Evolutionary conservation across 75 land plant genomes (phyloP), one percentile per base, ranked within the genome.

Genomic region (Selaginella tamariscina): DNA sequence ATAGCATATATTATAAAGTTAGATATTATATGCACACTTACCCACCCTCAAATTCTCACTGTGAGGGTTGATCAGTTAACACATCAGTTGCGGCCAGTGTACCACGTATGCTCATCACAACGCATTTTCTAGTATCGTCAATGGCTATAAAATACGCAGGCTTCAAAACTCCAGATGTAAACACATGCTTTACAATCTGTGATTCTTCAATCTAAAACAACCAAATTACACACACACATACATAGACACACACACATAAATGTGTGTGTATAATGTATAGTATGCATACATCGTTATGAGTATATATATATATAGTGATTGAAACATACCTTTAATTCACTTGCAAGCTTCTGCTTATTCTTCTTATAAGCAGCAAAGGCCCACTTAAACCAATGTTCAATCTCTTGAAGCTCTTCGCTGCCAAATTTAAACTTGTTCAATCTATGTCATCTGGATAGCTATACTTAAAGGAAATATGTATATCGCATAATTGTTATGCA

Each of bases 1-100:
- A 39, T 39, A 5, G 49, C 11, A 39, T 5, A 5, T 39, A 39
- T 39, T 39, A 39, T 5, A 39, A 39, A 39, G 49, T 15, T 39
- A 39, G 15, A 39, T 15, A 39, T n/a, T n/a, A n/a, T n/a, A n/a
- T n/a, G n/a, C n/a, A n/a, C n/a, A 39, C 49, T 67, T 73, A 79
- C 81, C 81, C 81, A 32, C 75, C 70, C 70, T 77, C 80, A 72
- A 79, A 79, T 0, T 72, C 24, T 79, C 81, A 71, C 81, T 79
- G 59, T 79, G 81, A 39, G 81, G 80, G 21, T 79, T 78, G 24
- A 33, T 79, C 81, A 31, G 81, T 79, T 64, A 79, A n/a, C 11
- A 77, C 74, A 65, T 79, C 81, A 2, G 71, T 77, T 5, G 81
- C 71, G 20, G 75, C 56, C 32, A 30, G 33, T 20, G 81, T 79